phyloP scores from a whole-genome alignment of 2,329 filamentous ascomycete genomes.

The Aplosporella prunicola region DNA sequence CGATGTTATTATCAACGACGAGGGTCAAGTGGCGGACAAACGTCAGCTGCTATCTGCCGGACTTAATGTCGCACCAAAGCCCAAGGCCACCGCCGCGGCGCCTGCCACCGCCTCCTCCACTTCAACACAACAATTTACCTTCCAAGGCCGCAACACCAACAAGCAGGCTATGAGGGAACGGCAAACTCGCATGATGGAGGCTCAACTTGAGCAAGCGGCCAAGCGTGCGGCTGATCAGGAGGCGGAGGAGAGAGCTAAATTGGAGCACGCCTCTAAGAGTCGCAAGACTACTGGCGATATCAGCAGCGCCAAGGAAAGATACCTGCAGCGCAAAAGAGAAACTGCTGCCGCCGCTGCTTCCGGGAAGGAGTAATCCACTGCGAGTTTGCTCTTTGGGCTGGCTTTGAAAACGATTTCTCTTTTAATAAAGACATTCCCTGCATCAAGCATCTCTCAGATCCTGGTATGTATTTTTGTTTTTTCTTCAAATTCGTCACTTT shows the following conservation, averaged over 20 bases:
- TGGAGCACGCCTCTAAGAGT: conserved; percentile 62
- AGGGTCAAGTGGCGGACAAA: conserved; percentile 76
- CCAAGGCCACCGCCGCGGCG: conserved; percentile 37
- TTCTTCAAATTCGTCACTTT: too few species aligned
- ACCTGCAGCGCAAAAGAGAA: conserved; percentile 66
- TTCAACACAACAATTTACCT: conserved; percentile 14
- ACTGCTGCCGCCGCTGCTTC: conserved; percentile 48
- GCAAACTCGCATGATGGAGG: conserved; percentile 69
- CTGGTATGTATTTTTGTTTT: too few species aligned
- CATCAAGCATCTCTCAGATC: too few species aligned
- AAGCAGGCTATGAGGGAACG: conserved; percentile 63
- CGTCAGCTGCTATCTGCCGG: conserved; percentile 68
- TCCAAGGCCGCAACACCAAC: conserved; percentile 30
- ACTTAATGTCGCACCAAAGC: conserved; percentile 60
- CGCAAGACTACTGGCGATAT: conserved; percentile 70
- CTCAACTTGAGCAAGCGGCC: conserved; percentile 62
- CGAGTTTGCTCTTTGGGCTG: too few species aligned
- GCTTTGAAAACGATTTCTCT: too few species aligned
- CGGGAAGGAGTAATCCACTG: conserved; percentile 2
- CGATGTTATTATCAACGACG: conserved; percentile 66
- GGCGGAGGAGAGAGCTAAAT: conserved; percentile 53
- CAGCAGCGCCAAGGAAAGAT: conserved; percentile 68
- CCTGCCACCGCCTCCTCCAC: conserved; percentile 14
- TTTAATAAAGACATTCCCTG: too few species aligned
- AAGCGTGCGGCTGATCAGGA: conserved; percentile 63